Percentiles rank a stretch among this genome's conserved stretches.
Conservation (phyloP, 768 basidiomycete species). For the Lentinula sp. region DNA sequence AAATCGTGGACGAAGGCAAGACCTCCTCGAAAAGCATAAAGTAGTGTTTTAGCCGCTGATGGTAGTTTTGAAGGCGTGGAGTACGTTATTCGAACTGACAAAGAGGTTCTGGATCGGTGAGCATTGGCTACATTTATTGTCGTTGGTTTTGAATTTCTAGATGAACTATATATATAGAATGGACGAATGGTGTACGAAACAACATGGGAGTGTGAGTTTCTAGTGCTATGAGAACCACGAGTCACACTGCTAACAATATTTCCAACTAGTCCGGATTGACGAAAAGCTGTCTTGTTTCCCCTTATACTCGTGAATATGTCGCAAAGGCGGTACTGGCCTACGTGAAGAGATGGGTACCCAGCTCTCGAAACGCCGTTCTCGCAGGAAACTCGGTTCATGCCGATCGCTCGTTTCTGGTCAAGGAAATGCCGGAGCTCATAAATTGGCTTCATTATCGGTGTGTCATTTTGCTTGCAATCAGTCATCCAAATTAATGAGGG, state of each 20-base stretch:
- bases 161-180: conserved; percentile 43
- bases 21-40: no score
- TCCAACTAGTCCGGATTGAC: conserved; percentile 71
- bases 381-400: conserved; percentile 87
- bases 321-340: conserved; percentile 60
- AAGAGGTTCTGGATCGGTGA: conserved; percentile 62
- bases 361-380: conserved; percentile 54
- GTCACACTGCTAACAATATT: neutral
- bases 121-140: conserved; percentile 12
- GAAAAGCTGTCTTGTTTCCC: conserved; percentile 68
- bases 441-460: conserved; percentile 83
- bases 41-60: no score
- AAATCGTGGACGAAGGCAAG: conserved; percentile 57
- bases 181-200: conserved; percentile 81
- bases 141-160: neutral
- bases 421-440: conserved; percentile 76
- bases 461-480: neutral
- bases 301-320: conserved; percentile 56
- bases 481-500: neutral
- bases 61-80: conserved; percentile 43
- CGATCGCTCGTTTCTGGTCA: conserved; percentile 65
- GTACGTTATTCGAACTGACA: conserved; percentile 71
- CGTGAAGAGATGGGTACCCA: conserved; percentile 82
- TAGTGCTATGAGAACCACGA: neutral
- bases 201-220: conserved; percentile 63